These are phyloP conservation scores for Afroboletus lepidellus DNA, from an alignment of 1,284 basidiomycete genomes.

Conservation along the genomic window DNA sequence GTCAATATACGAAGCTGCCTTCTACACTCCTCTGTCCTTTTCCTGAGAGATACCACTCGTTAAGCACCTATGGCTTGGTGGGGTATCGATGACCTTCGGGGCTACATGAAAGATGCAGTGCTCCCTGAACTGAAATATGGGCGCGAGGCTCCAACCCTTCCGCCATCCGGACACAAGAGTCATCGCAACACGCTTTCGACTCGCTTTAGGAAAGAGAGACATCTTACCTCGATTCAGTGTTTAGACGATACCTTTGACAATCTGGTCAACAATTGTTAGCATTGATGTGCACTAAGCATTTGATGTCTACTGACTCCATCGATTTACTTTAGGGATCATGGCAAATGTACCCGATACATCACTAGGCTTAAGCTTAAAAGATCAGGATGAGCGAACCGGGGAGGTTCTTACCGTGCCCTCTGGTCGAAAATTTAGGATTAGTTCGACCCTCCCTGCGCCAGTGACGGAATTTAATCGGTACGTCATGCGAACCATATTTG, in stretches of 20 bases:
- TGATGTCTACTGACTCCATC: conserved; percentile 9
- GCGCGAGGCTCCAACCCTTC: conserved; percentile 26
- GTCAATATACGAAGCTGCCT: neutral
- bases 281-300: neutral
- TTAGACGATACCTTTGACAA: conserved; percentile 28
- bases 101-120: conserved; percentile 38
- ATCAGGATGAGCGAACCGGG: conserved; percentile 29
- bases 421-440: conserved; percentile 30
- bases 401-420: conserved; percentile 36
- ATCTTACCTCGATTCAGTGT: conserved; percentile 31
- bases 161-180: conserved; percentile 36
- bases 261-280: conserved; percentile 31
- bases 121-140: conserved; percentile 40
- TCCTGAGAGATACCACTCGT: neutral
- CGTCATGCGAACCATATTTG: too few species aligned
- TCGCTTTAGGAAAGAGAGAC: conserved; percentile 36
- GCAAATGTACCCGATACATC: conserved; percentile 31
- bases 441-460: conserved; percentile 26
- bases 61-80: conserved; percentile 28
- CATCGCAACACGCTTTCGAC: conserved; percentile 40
- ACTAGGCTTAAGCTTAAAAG: conserved; percentile 24
- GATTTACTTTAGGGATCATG: conserved; percentile 23
- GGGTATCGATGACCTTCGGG: conserved; percentile 38
- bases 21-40: neutral
- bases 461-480: conserved; percentile 36